A percentile compares a stretch with the other conserved stretches of the same genome.
These are phyloP conservation scores for Alternaria gansuensis DNA, from an alignment of 2,329 filamentous ascomycete genomes.

Conservation along the genomic window DNA sequence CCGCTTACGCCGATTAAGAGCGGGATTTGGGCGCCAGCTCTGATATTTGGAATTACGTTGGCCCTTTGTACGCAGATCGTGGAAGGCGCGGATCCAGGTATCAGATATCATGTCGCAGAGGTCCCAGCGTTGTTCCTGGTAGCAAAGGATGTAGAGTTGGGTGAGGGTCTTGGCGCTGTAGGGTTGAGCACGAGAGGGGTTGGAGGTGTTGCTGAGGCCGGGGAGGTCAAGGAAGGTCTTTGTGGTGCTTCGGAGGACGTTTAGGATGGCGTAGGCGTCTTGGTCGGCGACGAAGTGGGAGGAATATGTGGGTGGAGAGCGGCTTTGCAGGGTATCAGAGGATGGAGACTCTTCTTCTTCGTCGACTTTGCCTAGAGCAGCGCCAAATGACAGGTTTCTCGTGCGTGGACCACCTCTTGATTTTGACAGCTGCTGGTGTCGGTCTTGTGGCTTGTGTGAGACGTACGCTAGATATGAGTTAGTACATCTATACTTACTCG, in stretches of 20 bases:
- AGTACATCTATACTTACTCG: neutral
- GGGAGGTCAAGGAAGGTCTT: conserved; percentile 31
- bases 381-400: neutral
- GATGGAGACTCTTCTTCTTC: neutral
- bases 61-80: conserved; percentile 20
- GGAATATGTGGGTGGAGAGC: neutral
- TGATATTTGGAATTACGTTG: neutral
- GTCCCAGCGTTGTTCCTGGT: conserved; percentile 25
- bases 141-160: conserved; percentile 40
- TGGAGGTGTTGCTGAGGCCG: conserved; percentile 10
- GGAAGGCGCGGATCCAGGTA: conserved; percentile 49
- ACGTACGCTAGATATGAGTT: neutral
- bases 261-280: conserved; percentile 7
- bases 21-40: conserved; percentile 32
- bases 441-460: neutral
- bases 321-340: neutral
- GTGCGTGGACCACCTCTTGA: neutral
- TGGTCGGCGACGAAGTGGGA: neutral
- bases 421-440: neutral
- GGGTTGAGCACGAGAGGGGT: conserved; percentile 7
- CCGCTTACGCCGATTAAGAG: conserved; percentile 10
- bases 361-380: neutral
- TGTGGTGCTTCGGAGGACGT: neutral
- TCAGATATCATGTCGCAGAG: conserved; percentile 45
- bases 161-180: conserved; percentile 35